Evolutionary conservation across 164 flowering plant genomes (phyloP).

Genomic region (Magnolia officinalis): DNA sequence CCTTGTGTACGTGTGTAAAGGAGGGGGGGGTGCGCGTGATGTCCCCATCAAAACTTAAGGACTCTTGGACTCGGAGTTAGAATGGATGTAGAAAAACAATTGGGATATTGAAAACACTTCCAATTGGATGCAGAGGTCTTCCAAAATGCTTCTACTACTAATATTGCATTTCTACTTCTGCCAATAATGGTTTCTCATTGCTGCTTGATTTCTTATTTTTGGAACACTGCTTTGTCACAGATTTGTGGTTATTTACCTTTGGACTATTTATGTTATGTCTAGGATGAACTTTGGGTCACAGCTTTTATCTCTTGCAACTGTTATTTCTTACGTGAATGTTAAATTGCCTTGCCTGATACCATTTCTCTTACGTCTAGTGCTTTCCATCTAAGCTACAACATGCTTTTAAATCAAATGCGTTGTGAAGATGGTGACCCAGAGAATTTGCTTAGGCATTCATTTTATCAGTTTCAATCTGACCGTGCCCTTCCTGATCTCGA

Average conservation of each 20-base stretch:
- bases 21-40: too few relatives aligned
- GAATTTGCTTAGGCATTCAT: slow-evolving; percentile 85
- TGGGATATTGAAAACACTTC: background rate
- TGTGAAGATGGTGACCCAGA: slow-evolving; percentile 94
- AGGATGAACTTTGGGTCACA: background rate
- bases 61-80: background rate
- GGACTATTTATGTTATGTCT: background rate
- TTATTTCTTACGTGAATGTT: background rate
- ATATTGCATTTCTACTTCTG: background rate
- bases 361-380: slow-evolving; percentile 53
- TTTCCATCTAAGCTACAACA: slow-evolving; percentile 95
- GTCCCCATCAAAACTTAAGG: background rate
- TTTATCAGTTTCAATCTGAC: slow-evolving; percentile 96
- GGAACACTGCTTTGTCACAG: background rate
- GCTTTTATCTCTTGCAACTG: background rate
- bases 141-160: background rate
- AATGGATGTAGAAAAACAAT: background rate
- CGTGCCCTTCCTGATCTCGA: slow-evolving; percentile 91
- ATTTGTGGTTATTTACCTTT: background rate
- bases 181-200: too few relatives aligned
- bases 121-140: background rate
- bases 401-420: slow-evolving; percentile 94
- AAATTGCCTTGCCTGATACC: background rate
- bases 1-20: too few relatives aligned
- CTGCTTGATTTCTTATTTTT: too few relatives aligned